Base-by-base conservation (phyloP, 2,329 filamentous ascomycete genomes). In the Colletotrichum sidae region DNA sequence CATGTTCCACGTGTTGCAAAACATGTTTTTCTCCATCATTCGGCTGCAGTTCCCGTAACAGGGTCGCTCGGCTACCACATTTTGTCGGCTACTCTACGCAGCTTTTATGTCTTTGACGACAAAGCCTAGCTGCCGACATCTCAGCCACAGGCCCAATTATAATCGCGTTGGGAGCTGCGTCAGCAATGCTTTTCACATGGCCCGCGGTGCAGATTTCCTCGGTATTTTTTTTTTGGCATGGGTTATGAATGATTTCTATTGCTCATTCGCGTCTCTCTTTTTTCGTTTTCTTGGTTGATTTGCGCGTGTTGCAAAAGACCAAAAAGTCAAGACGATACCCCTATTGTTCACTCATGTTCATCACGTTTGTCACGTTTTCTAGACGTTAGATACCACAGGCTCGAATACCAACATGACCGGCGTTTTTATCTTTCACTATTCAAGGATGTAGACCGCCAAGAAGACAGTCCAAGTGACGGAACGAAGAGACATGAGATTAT, bases 11-110 rank as follows among this genome's bases (percentile, higher is more conserved):
- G 89, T 91, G 55, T 73, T 91, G 76, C 89, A 91, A 77, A 91
- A 91, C 74, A 91, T 91, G 89, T 76, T 91, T 60, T 91, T 91
- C 77, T 88, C 87, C 50, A 91, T 91, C 71, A 86, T 90, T 41
- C 83, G 88, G 68, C 77, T 91, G 72, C 84, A 86, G 68, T 91
- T 91, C 70, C 80, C 55, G 33, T 67, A 37, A 57, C 37, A 41
- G 5, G 5, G 9, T 15, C 11, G 7, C 17, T 12, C 34, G 33
- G 13, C 37, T 25, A 57, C 34, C 46, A 57, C 17, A 42, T 15
- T 39, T 15, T 12, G 15, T n/a, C 25, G 25, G 8, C 25, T 4
- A 25, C 33, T 12, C 35, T 25, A 52, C 47, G 34, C 17, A 25
- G 5, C 49, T 25, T n/a, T 8, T 35, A 33, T 6, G 39, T 34